Evolutionary conservation across 768 basidiomycete species (phyloP), one percentile per base, ranked within the genome.

Genomic region (Lentinula detonsa): DNA sequence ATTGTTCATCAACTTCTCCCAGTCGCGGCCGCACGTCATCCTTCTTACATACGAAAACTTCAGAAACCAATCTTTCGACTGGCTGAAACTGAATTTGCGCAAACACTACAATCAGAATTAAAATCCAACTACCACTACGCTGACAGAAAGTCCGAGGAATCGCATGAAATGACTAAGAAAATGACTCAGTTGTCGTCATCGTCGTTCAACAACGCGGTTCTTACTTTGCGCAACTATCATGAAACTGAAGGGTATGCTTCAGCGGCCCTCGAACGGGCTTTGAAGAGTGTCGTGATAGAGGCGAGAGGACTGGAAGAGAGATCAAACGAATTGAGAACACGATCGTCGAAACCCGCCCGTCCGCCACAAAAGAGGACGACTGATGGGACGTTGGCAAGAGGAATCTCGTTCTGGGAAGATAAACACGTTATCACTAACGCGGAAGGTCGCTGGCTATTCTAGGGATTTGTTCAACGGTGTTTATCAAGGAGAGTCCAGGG

Each of bases 11-110:
- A 64, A 3, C 65, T 63, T 10, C 72, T 79, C 10, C 80, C 79
- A 2, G 69, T 80, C 28, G 77, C 80, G 31, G 81, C 81, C 13
- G 81, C 81, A 0, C 78, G 77, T 59, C 79, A 82, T 60, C 81
- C 78, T 0, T 60, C 68, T 1, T 63, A 73, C 46, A 57, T 80
- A 11, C 71, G 72, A 37, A 71, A 70, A 61, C 63, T 79, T 11
- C 68, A 72, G 2, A 70, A 67, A 52, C 65, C 72, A 2, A 33
- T 76, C 4, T 73, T 76, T 40, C 57, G 57, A 3, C 51, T 60
- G 57, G 59, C 63, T 7, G 62, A 43, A 9, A 43, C 40, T 18
- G 61, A 39, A 21, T n/a, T 59, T 13, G 23, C 57, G 11, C 46
- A 10, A 23, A 9, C 3, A 6, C 18, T 48, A 9, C 3, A 6